Evolutionary conservation across 2,329 filamentous ascomycete genomes (phyloP).

Genomic region (Aspergillus sp.): DNA sequence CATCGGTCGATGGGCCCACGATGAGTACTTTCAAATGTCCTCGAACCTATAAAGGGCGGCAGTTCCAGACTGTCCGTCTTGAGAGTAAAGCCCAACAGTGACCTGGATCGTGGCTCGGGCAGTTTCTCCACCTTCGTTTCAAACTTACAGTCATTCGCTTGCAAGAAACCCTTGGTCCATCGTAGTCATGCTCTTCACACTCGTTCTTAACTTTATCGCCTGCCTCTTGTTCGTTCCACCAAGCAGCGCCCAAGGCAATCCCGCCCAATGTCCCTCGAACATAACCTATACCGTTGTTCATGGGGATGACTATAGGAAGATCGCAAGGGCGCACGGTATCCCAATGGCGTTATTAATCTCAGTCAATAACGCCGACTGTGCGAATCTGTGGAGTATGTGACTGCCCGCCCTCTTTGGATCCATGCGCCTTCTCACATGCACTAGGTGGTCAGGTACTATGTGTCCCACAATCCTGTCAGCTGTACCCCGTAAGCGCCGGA

Average conservation of each 20-base stretch:
- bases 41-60: too few relatives aligned
- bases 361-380: conserved; percentile 14
- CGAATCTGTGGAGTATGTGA: conserved; percentile 3
- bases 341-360: conserved; percentile 1
- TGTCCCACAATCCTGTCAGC: conserved; percentile 9
- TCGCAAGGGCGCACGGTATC: conserved; percentile 4
- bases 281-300: conserved; percentile 1
- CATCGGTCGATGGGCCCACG: too few relatives aligned
- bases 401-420: too few relatives aligned
- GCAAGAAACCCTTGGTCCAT: not conserved
- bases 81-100: not conserved
- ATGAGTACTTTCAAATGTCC: too few relatives aligned
- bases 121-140: not conserved
- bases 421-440: not conserved
- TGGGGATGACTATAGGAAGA: conserved; percentile 14
- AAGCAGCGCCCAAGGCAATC: not conserved
- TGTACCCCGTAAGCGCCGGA: conserved; percentile 1
- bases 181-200: not conserved
- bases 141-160: not conserved
- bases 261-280: not conserved
- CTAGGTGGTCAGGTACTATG: conserved; percentile 12
- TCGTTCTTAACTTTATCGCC: not conserved
- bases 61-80: not conserved
- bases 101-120: not conserved
- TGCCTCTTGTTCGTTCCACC: not conserved